A percentile compares a stretch with the other conserved stretches of the same genome.
Evolutionary conservation across 371 early-diverging fungal species (phyloP).

Genomic region (Mortierella sp.): DNA sequence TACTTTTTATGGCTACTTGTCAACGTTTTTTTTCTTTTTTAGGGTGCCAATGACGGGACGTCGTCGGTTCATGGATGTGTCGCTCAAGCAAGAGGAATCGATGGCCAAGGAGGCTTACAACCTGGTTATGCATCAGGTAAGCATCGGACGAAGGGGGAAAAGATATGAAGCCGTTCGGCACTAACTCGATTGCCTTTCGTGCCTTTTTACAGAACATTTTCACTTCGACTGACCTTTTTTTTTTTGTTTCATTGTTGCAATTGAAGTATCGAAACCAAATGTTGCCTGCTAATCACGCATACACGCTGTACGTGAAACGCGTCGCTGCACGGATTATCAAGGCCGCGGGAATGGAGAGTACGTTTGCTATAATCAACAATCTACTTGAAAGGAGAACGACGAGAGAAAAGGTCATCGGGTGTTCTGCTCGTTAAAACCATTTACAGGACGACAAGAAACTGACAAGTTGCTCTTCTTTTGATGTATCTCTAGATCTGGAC

Average conservation of each 20-base stretch:
- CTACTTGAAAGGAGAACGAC: too few species aligned
- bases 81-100: slow-evolving; percentile 69
- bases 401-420: too few species aligned
- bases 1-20: not conserved
- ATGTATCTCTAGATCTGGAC: slow-evolving; percentile 57
- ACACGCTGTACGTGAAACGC: slow-evolving; percentile 68
- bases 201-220: too few species aligned
- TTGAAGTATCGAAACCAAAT: slow-evolving; percentile 68
- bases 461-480: not conserved
- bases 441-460: not conserved
- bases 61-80: slow-evolving; percentile 73
- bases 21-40: not conserved
- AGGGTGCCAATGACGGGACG: slow-evolving; percentile 76
- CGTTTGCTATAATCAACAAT: too few species aligned
- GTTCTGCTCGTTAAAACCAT: too few species aligned
- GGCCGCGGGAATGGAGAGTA: slow-evolving; percentile 74
- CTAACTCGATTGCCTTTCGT: too few species aligned
- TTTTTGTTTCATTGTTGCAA: not conserved
- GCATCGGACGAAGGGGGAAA: too few species aligned
- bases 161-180: too few species aligned
- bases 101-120: slow-evolving; percentile 78
- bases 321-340: slow-evolving; percentile 79
- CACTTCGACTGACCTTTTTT: not conserved
- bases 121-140: slow-evolving; percentile 69
- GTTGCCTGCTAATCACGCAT: slow-evolving; percentile 72